These are phyloP conservation scores for Alternaria burnsii DNA, from an alignment of 2,329 filamentous ascomycete genomes.

Conservation along the genomic window DNA sequence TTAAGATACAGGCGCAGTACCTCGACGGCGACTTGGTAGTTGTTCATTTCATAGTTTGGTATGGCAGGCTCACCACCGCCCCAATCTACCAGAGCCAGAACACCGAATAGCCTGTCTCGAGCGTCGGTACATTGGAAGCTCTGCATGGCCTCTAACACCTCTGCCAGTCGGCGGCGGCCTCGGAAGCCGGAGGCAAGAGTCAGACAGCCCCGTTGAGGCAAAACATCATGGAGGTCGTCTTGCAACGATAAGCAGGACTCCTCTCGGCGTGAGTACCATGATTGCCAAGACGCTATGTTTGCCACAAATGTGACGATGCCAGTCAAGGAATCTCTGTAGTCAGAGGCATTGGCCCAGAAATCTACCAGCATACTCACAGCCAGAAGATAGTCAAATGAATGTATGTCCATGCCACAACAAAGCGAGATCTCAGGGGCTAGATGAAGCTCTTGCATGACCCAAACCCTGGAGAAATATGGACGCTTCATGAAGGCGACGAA, in stretches of 20 bases:
- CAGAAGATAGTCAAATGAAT: neutral
- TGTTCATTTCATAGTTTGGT: neutral
- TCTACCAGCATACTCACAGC: neutral
- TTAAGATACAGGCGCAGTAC: no score
- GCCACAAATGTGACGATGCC: neutral
- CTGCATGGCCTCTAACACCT: neutral
- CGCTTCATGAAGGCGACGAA: neutral
- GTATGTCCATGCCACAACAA: neutral
- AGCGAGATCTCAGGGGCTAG: neutral
- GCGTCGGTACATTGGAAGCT: neutral
- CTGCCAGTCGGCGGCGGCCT: neutral
- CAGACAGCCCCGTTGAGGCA: neutral
- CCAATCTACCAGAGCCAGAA: neutral
- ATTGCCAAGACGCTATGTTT: neutral
- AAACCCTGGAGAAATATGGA: neutral
- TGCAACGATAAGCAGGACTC: neutral
- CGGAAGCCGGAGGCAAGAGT: neutral
- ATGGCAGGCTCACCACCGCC: accelerated
- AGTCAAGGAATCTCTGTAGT: neutral
- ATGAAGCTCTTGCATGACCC: neutral
- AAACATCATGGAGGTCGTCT: neutral
- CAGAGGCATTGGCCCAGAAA: neutral
- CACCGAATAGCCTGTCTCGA: neutral
- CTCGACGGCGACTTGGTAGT: no score
- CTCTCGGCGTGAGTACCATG: neutral